These are phyloP conservation scores for Alternaria sp. DNA, from an alignment of 2,329 filamentous ascomycete species.

Conservation along the genomic window DNA sequence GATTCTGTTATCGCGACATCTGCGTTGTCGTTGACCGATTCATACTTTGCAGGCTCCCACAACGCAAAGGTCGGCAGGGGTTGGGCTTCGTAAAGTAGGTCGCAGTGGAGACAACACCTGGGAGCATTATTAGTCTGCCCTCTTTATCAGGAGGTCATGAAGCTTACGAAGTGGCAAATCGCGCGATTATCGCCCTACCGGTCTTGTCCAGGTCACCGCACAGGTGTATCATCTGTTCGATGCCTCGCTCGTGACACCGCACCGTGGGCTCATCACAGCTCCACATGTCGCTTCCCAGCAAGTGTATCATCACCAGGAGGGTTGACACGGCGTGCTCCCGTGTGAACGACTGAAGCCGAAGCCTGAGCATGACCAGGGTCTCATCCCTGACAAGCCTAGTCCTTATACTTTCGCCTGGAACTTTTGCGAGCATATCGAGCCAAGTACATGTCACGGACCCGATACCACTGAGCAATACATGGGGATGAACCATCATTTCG, in stretches of 20 bases:
- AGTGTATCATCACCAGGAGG: slow-evolving; percentile 38
- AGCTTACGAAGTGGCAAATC: slow-evolving; percentile 34
- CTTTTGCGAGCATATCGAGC: slow-evolving; percentile 35
- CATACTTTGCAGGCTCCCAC: slow-evolving; percentile 14
- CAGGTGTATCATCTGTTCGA: slow-evolving; percentile 29
- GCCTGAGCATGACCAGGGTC: slow-evolving; percentile 34
- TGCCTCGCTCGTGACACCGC: slow-evolving; percentile 30
- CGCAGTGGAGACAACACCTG: slow-evolving; percentile 33
- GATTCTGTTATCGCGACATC: slow-evolving; percentile 38
- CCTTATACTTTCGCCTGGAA: slow-evolving; percentile 31
- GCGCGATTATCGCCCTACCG: slow-evolving; percentile 22
- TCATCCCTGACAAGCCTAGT: slow-evolving; percentile 37
- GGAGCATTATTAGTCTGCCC: slow-evolving; percentile 3
- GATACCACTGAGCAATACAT: slow-evolving; percentile 34
- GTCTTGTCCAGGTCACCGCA: slow-evolving; percentile 31
- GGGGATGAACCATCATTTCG: slow-evolving; percentile 30
- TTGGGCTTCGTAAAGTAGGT: slow-evolving; percentile 37
- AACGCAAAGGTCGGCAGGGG: slow-evolving; percentile 24
- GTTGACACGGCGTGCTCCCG: slow-evolving; percentile 31
- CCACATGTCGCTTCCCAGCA: slow-evolving; percentile 42
- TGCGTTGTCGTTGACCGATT: background rate
- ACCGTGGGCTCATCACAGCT: slow-evolving; percentile 37
- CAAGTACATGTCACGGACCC: slow-evolving; percentile 32
- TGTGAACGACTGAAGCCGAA: slow-evolving; percentile 8
- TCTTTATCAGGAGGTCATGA: background rate